A percentile compares a stretch with the other conserved stretches of the same genome.
phyloP scores from a whole-genome alignment of 345 rosid genomes.

The Clausena lansium region DNA sequence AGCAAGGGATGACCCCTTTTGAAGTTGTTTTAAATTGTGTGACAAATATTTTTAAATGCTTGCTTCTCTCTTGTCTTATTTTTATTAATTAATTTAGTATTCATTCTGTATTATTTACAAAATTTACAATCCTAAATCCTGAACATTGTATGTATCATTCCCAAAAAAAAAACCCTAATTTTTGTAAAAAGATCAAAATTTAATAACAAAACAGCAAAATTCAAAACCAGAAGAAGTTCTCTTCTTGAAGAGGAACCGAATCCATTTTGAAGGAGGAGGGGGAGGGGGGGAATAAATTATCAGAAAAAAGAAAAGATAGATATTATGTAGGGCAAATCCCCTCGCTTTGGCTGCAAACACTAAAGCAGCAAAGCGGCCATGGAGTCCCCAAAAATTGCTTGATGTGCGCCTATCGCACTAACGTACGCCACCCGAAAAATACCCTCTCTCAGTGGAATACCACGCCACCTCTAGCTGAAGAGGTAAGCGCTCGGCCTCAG shows the following conservation, averaged over 20 bases:
- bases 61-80: background rate
- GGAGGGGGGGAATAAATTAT: too few relatives aligned
- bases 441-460: constrained; percentile 53
- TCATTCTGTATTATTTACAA: background rate
- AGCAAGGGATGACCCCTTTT: background rate
- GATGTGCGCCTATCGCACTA: constrained; percentile 51
- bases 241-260: background rate
- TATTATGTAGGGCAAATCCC: constrained; percentile 37
- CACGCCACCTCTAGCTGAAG: constrained; percentile 49
- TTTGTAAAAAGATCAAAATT: background rate
- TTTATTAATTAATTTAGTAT: background rate
- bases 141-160: background rate
- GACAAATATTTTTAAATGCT: background rate
- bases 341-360: constrained; percentile 37
- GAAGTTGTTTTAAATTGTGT: background rate
- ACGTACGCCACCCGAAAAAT: constrained; percentile 41
- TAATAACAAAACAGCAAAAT: background rate
- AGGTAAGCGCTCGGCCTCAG: constrained; percentile 61
- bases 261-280: background rate
- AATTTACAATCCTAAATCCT: too few relatives aligned
- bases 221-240: too few relatives aligned
- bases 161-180: background rate
- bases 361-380: constrained; percentile 47
- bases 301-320: background rate
- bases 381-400: constrained; percentile 29